Base-by-base conservation (phyloP, 2,329 filamentous ascomycete genomes). In the Penicillium oxalicum region DNA sequence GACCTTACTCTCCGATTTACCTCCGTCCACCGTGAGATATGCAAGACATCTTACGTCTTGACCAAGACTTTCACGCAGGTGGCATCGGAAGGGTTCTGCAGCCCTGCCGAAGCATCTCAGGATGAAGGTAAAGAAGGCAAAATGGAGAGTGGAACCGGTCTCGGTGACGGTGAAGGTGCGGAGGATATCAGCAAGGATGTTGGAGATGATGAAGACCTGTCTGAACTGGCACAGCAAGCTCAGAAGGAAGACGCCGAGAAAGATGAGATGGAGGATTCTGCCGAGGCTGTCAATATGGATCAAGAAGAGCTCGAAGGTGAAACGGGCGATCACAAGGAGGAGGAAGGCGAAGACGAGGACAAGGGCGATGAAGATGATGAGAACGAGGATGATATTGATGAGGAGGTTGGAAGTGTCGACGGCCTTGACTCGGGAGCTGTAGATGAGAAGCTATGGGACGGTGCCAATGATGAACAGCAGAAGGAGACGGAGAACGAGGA, bases 371-470 rank as follows among this genome's bases (percentile, higher is more conserved):
- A 85, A 7, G 79, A 83, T 9, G 77, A 82, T 1, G 80, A 79
- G 36, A 79, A 84, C 44, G 76, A 84, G 8, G 80, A 87, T 26
- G 80, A 83, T 38, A 84, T 94, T 65, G 90, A 96, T 56, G 91
- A 95, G 60, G 89, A 97, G 69, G 81, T 87, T 4, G 93, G 91
- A 1, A 87, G 90, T 61, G 90, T 97, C 9, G 88, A 96, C 70
- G 89, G 95, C 61, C 76, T 95, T 37, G 91, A 95, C 59, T 86
- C 89, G 9, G 87, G 83, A 12, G 88, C 91, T 18, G 87, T 97
- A 1, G 94, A 98, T 65, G 94, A 98, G 73, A 98, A 97, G 76
- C 90, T 97, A 80, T 98, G 93, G 93, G 91, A 98, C 69, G 91
- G 90, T 35, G 83, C 84, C 40, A 72, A 73, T 34, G 84, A 88